Conservation (phyloP, 345 rosid species). For the Schrenkiella parvula region DNA sequence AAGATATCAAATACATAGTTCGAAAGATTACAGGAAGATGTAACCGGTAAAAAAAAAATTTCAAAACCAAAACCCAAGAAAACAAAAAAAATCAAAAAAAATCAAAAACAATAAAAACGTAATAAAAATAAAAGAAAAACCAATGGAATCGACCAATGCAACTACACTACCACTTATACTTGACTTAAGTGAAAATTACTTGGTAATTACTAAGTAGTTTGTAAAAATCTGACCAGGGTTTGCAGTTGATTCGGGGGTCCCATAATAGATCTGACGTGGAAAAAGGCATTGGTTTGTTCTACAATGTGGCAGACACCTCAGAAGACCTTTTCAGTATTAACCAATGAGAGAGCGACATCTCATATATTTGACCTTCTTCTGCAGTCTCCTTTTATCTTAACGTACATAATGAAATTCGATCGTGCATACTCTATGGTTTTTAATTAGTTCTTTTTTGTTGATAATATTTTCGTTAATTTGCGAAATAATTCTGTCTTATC, state of each 20-base stretch:
- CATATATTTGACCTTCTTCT: neutral
- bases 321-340: neutral
- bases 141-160: too few species aligned
- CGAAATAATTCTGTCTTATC: neutral
- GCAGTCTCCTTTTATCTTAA: neutral
- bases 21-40: too few species aligned
- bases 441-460: neutral
- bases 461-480: neutral
- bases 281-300: neutral
- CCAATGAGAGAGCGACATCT: conserved; percentile 4
- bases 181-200: too few species aligned
- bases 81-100: too few species aligned
- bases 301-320: neutral
- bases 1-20: too few species aligned
- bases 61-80: too few species aligned
- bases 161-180: too few species aligned
- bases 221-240: too few species aligned
- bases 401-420: neutral
- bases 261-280: conserved; percentile 3
- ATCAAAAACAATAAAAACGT: too few species aligned
- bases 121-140: too few species aligned
- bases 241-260: neutral
- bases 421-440: neutral
- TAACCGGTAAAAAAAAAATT: too few species aligned
- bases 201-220: too few species aligned